These are phyloP conservation scores for Primulina tabacum DNA, from an alignment of 257 asterid genomes.

Conservation along the genomic window DNA sequence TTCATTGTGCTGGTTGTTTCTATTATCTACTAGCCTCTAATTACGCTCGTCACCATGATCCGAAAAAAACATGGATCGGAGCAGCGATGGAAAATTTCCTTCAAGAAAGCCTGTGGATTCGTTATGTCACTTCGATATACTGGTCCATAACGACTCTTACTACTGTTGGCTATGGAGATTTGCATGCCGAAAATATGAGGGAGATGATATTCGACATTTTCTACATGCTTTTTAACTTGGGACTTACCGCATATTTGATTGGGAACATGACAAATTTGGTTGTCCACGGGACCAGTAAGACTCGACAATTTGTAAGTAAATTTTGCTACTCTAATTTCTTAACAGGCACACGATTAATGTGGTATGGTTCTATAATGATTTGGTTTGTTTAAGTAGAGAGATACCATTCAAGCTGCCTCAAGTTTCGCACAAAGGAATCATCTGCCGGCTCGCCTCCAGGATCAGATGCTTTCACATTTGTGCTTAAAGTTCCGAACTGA, in stretches of 20 bases:
- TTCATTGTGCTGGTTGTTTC: conserved; percentile 29
- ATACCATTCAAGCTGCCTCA: conserved; percentile 52
- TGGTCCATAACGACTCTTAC: conserved; percentile 60
- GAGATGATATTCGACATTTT: conserved; percentile 43
- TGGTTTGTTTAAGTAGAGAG: conserved; percentile 36
- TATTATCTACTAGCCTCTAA: conserved; percentile 27
- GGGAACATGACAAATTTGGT: conserved; percentile 63
- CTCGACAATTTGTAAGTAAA: conserved; percentile 47
- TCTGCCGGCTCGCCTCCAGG: conserved; percentile 52
- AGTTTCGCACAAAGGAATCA: conserved; percentile 54
- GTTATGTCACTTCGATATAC: conserved; percentile 51
- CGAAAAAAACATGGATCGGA: conserved; percentile 48
- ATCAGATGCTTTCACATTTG: conserved; percentile 59
- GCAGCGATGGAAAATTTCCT: conserved; percentile 30
- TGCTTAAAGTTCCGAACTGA: conserved; percentile 50
- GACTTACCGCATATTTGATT: conserved; percentile 46
- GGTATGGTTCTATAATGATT: not conserved
- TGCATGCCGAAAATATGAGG: conserved; percentile 42
- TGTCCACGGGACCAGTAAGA: conserved; percentile 55
- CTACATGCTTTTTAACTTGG: conserved; percentile 53
- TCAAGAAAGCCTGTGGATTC: conserved; percentile 31
- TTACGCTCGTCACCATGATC: conserved; percentile 27
- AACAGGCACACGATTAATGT: not conserved
- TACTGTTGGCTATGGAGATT: conserved; percentile 60
- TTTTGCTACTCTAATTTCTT: not conserved